phyloP scores from a whole-genome alignment of 805 yeast genomes.

The Kuraishia hungarica region DNA sequence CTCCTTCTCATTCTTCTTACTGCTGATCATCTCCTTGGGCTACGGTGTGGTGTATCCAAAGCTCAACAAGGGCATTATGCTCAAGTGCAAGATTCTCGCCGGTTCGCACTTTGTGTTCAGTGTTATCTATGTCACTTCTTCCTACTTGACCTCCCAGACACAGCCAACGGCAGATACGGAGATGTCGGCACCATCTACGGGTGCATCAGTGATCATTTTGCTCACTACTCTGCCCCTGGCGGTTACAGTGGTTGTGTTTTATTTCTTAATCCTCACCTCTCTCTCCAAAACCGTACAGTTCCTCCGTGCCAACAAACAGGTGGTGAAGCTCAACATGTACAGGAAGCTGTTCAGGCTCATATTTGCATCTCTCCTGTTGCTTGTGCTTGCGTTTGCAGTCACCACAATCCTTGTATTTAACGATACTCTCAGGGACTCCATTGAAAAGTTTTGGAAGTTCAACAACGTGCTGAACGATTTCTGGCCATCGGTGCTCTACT shows the following conservation, averaged over 20 bases:
- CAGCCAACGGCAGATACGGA: slow-evolving; percentile 24
- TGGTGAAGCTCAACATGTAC: slow-evolving; percentile 85
- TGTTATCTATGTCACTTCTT: slow-evolving; percentile 41
- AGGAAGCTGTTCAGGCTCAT: slow-evolving; percentile 67
- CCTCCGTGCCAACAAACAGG: slow-evolving; percentile 79
- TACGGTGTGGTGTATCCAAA: slow-evolving; percentile 92
- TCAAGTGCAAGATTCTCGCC: slow-evolving; percentile 55
- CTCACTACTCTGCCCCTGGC: slow-evolving; percentile 65
- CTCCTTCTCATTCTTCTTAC: slow-evolving; percentile 80
- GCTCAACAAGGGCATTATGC: slow-evolving; percentile 67
- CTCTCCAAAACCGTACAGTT: slow-evolving; percentile 67
- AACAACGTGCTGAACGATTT: slow-evolving; percentile 85
- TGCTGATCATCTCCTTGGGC: slow-evolving; percentile 81
- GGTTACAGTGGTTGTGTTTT: slow-evolving; percentile 61
- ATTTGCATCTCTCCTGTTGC: slow-evolving; percentile 58
- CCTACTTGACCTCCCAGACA: slow-evolving; percentile 25
- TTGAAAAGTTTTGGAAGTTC: slow-evolving; percentile 87
- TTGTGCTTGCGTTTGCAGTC: slow-evolving; percentile 63
- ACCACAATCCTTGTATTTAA: slow-evolving; percentile 65
- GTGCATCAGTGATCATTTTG: slow-evolving; percentile 35
- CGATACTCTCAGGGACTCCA: slow-evolving; percentile 64
- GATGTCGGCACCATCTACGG: slow-evolving; percentile 5
- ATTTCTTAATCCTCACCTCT: slow-evolving; percentile 64
- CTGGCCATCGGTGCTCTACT: slow-evolving; percentile 90
- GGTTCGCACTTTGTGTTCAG: slow-evolving; percentile 47